Base-by-base conservation (phyloP, 2,329 filamentous ascomycete species). In the Sarocladium brachiariae region DNA sequence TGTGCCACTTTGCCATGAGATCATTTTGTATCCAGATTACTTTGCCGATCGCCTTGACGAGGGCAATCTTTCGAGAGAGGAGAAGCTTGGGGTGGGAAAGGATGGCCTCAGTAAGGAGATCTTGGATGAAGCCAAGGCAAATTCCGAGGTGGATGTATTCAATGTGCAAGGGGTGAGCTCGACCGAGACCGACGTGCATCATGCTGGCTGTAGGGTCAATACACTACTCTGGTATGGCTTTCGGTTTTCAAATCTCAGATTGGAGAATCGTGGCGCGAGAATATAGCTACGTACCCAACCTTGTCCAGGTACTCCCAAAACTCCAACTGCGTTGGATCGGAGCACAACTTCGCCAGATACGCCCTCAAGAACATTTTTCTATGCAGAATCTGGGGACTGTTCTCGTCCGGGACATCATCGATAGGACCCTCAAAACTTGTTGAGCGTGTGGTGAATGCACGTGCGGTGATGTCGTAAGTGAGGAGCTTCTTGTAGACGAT, bases 11-110 rank as follows among this genome's bases (percentile, higher is more conserved):
- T n/a, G 87, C 85, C 64, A 92, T 87, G 25, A 92, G 74, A 65
- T 92, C 87, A 62, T 92, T 92, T 67, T 92, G 88, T 57, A 92
- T 90, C 87, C 87, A 92, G 56, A 92, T 84, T 23, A 92, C 83
- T 65, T 93, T 92, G 55, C 81, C 81, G 19, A 92, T 72, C 1
- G 88, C 87, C 63, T 85, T 87, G 43, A 91, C 76, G 4, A 92
- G 75, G 19, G 80, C 83, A 16, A 86, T 83, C 69, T 91, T 91
- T 66, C 78, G 78, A 52, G 75, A 72, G 58, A 87, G 74, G 33
- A 77, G 74, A 33, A 93, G 72, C 2, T 78, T 77, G 1, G 86
- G 86, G 59, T 89, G 78, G 3, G 78, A 84, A 47, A 92, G 76
- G 49, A 92, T 82, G 14, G 87, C 87, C 62, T 90, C 87, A 21